Conservation (phyloP, 208 protist genomes). For the Polymyxa betae region DNA sequence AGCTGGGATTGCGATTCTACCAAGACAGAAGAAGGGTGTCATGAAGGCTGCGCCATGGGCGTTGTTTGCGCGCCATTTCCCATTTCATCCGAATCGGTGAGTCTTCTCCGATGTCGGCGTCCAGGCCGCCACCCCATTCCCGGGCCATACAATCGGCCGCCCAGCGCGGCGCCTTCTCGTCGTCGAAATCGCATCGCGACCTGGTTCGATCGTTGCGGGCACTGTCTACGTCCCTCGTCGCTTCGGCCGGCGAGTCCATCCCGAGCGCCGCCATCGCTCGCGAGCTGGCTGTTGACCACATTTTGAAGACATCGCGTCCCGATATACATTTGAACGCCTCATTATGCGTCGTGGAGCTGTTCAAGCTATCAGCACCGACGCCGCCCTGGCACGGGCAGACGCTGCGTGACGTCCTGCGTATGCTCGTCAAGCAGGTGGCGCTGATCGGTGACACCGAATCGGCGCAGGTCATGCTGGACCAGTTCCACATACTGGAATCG, state of each 20-base stretch:
- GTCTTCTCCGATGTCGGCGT: too few relatives aligned
- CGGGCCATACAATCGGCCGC: too few relatives aligned
- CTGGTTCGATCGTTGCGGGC: background rate
- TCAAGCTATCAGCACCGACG: background rate
- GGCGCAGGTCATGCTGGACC: background rate
- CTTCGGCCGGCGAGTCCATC: background rate
- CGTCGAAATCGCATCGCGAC: conserved; percentile 39
- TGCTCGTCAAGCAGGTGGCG: background rate
- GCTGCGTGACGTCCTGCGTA: background rate
- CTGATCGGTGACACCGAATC: background rate
- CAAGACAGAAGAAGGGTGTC: too few relatives aligned
- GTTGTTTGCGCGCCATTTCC: too few relatives aligned
- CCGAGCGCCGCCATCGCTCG: background rate
- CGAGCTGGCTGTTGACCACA: background rate
- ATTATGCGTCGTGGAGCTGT: conserved; percentile 30
- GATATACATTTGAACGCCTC: conserved; percentile 14
- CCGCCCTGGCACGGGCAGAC: background rate
- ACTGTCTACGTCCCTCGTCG: background rate
- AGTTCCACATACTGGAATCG: conserved; percentile 53
- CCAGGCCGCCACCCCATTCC: too few relatives aligned
- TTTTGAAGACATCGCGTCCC: background rate
- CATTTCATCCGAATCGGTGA: too few relatives aligned
- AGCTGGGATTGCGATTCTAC: too few relatives aligned
- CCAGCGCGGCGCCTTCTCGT: too few relatives aligned
- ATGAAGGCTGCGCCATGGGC: too few relatives aligned